Evolutionary conservation across 495 filamentous ascomycete genomes (phyloP).

Genomic region (Pyrenula massariospora): DNA sequence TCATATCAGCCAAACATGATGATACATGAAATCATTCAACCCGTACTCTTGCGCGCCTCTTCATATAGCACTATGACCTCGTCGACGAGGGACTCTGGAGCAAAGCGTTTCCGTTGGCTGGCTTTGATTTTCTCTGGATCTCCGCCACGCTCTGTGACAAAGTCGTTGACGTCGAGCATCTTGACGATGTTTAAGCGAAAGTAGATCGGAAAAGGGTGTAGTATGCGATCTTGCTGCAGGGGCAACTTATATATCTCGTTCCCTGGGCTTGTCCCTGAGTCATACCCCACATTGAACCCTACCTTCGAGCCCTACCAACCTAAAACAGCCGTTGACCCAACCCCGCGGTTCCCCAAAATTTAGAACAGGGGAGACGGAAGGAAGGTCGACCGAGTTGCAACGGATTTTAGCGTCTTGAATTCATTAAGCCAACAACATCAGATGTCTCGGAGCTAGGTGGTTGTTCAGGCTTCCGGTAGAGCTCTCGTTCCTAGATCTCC

Average conservation of each 20-base stretch:
- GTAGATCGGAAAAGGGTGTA: too few relatives aligned
- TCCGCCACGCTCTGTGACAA: conserved; percentile 78
- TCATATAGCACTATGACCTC: conserved; percentile 81
- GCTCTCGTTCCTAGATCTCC: too few relatives aligned
- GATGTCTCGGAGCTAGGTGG: too few relatives aligned
- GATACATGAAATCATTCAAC: conserved; percentile 1
- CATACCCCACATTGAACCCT: not conserved
- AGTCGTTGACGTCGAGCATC: conserved; percentile 74
- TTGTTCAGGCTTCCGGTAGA: too few relatives aligned
- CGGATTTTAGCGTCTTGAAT: too few relatives aligned
- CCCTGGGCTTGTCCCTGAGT: not conserved
- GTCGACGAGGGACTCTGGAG: conserved; percentile 72
- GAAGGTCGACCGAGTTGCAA: not conserved
- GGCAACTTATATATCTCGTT: too few relatives aligned
- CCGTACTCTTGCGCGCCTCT: conserved; percentile 68
- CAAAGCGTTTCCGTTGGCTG: conserved; percentile 71
- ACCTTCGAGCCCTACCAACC: not conserved
- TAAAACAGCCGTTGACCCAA: not conserved
- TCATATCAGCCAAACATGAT: not conserved
- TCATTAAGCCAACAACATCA: too few relatives aligned
- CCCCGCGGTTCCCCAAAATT: too few relatives aligned
- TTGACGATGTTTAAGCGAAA: not conserved
- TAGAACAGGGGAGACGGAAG: not conserved
- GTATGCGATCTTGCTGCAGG: too few relatives aligned
- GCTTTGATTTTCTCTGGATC: conserved; percentile 82